A percentile compares a stretch with the other conserved stretches of the same genome.
phyloP scores from a whole-genome alignment of 352 stramenopile species.

The Pythium plurisporium region DNA sequence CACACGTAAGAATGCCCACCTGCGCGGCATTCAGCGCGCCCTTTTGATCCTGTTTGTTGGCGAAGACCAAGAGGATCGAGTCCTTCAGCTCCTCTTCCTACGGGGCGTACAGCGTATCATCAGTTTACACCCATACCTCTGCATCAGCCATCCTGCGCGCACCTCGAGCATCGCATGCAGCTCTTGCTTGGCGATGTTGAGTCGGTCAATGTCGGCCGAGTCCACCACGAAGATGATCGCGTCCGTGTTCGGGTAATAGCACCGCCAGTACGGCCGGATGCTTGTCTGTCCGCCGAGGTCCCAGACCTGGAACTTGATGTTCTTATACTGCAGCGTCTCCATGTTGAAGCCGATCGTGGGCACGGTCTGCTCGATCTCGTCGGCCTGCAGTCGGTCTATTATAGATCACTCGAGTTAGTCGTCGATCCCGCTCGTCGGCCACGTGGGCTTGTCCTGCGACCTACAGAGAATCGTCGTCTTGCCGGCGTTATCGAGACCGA shows the following conservation, averaged over 20 bases:
- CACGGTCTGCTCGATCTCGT: constrained; percentile 98
- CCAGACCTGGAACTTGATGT: constrained; percentile 99
- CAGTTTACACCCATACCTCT: neutral
- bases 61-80: constrained; percentile 98
- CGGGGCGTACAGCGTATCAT: neutral
- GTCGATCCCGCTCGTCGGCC: neutral
- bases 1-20: constrained; percentile 45
- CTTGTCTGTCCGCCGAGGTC: constrained; percentile 99
- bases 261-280: constrained; percentile 99
- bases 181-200: constrained; percentile 98
- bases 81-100: constrained; percentile 99
- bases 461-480: constrained; percentile 99
- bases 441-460: constrained; percentile 17
- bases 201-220: constrained; percentile 95
- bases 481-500: constrained; percentile 99
- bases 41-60: constrained; percentile 99
- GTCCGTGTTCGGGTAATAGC: constrained; percentile 99
- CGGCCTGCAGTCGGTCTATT: constrained; percentile 74
- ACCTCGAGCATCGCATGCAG: constrained; percentile 97
- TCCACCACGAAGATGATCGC: constrained; percentile 96
- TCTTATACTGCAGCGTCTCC: constrained; percentile 91
- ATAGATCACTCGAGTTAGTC: neutral
- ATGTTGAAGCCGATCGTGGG: constrained; percentile 99
- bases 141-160: neutral
- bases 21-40: constrained; percentile 88